Percentiles rank a stretch among this genome's conserved stretches.
phyloP scores from a whole-genome alignment of 257 asterid species.

The Plectranthus barbatus region DNA sequence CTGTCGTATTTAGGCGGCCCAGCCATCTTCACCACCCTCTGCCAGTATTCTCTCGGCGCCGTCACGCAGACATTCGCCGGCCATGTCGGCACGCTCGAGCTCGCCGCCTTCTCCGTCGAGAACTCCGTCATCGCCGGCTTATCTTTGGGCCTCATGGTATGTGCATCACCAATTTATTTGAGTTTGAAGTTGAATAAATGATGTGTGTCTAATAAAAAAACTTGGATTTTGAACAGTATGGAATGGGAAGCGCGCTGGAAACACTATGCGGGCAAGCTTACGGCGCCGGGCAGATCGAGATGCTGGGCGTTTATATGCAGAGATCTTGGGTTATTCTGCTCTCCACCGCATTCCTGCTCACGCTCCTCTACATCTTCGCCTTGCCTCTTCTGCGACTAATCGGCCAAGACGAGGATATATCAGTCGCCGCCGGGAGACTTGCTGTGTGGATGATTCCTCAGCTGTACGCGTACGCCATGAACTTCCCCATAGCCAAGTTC shows the following conservation, averaged over 20 bases:
- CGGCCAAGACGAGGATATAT: slow-evolving; percentile 40
- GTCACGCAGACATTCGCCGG: no score
- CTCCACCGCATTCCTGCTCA: slow-evolving; percentile 27
- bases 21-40: no score
- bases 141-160: slow-evolving; percentile 38
- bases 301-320: slow-evolving; percentile 60
- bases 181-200: no score
- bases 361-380: slow-evolving; percentile 35
- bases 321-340: slow-evolving; percentile 53
- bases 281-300: slow-evolving; percentile 51
- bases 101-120: slow-evolving; percentile 30
- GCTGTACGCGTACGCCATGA: slow-evolving; percentile 53
- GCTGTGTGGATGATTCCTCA: slow-evolving; percentile 64
- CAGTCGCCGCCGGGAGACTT: slow-evolving; percentile 40
- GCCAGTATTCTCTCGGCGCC: no score
- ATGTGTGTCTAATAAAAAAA: no score
- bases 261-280: slow-evolving; percentile 66
- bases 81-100: no score
- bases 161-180: no score
- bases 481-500: slow-evolving; percentile 52
- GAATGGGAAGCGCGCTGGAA: slow-evolving; percentile 67
- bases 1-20: no score
- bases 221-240: slow-evolving; percentile 18
- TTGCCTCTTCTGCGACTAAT: slow-evolving; percentile 28
- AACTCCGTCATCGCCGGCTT: no score